Evolutionary conservation across 371 early-diverging fungal species (phyloP), one percentile per base, ranked within the genome.

Genomic region (Mucor irregularis): DNA sequence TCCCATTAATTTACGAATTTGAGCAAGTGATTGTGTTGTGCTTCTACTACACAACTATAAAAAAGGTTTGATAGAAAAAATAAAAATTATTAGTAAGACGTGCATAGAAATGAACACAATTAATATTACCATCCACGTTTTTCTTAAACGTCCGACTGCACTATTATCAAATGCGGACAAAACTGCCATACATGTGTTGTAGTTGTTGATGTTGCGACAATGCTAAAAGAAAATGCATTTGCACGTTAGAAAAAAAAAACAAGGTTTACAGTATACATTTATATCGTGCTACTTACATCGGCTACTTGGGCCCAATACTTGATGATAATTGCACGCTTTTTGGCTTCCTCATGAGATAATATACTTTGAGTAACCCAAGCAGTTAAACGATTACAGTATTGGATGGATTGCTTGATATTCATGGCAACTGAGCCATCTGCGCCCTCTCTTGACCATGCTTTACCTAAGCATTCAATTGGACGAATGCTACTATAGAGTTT

Each of bases 141-240:
- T 85, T 31, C 82, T 83, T 48, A 96, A 74, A 10, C 97, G 89
- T 64, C 90, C 88, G 33, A 97, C 80, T 2, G 93, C 88, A 9
- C 93, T 88, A 10, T 92, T 89, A 25, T 90, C 87, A 59, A 97
- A 88, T 6, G 90, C 93, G 19, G 93, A 93, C 14, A 94, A 73
- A 26, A 95, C 87, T 4, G 93, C 84, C 81, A 91, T 90, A 49
- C 95, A 83, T 14, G 93, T 88, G 69, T 92, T 93, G 61, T 86
- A 97, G 76, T 97, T 97, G 74, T 95, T 90, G 17, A 95, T 62
- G 19, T 61, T 61, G 28, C 84, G 83, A 71, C 91, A 86, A 66
- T 79, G 67, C 77, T 76, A 61, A 25, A 21, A 44, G 8, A 14
- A 25, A 25, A 26, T 5, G 26, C 5, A 37, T 19, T 3, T 19